Evolutionary conservation across 1,284 basidiomycete genomes (phyloP).

Genomic region (Puccinia triticina): DNA sequence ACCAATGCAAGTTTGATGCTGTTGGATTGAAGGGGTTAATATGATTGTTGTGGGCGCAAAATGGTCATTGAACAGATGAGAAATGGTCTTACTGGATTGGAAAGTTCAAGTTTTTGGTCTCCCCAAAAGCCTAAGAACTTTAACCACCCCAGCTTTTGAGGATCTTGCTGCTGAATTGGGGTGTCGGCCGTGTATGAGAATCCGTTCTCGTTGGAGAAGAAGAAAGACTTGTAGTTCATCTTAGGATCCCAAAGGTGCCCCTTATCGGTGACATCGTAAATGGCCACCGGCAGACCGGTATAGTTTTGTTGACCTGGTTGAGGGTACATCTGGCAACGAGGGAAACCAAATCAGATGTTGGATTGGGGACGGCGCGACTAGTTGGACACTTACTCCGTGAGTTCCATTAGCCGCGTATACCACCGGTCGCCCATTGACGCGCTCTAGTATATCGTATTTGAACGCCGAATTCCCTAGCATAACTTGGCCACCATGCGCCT

Average conservation of each 20-base stretch:
- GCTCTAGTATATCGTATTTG: slow-evolving; percentile 24
- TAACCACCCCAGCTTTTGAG: slow-evolving; percentile 25
- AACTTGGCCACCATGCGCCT: slow-evolving; percentile 40
- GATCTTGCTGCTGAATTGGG: slow-evolving; percentile 16
- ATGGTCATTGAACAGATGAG: background rate
- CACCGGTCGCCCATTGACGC: slow-evolving; percentile 31
- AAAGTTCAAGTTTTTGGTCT: slow-evolving; percentile 23
- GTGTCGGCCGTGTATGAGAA: slow-evolving; percentile 36
- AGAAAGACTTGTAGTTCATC: slow-evolving; percentile 36
- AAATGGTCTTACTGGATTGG: slow-evolving; percentile 27
- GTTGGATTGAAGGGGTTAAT: background rate
- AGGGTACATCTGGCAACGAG: slow-evolving; percentile 31
- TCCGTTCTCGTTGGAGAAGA: slow-evolving; percentile 41
- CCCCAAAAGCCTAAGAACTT: slow-evolving; percentile 42
- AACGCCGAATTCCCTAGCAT: slow-evolving; percentile 35
- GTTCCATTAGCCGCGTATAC: slow-evolving; percentile 44
- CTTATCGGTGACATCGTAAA: slow-evolving; percentile 29
- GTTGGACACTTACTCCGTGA: slow-evolving; percentile 18
- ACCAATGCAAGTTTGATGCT: slow-evolving; percentile 43
- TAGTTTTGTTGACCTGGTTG: slow-evolving; percentile 42
- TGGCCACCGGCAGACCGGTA: slow-evolving; percentile 28
- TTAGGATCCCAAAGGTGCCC: slow-evolving; percentile 41
- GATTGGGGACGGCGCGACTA: background rate
- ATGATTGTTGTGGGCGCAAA: background rate
- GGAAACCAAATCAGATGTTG: background rate